Evolutionary conservation across 495 filamentous ascomycete genomes (phyloP), one percentile per base, ranked within the genome.

Genomic region (Neohortaea acidophila): DNA sequence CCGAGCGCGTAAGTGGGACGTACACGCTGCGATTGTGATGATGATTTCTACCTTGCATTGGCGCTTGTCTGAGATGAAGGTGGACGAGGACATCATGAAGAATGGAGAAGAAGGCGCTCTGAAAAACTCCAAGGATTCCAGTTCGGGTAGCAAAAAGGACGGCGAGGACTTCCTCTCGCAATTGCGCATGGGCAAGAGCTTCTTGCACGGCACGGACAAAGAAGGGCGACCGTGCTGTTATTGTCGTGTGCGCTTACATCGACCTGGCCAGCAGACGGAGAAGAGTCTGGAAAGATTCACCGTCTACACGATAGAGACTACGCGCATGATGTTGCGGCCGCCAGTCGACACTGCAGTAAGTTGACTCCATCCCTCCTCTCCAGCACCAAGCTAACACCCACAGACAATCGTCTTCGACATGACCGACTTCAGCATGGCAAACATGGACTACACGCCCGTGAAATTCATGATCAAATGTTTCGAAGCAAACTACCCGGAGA

Each of bases 381-480:
- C 18, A 15, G 7, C n/a, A n/a, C n/a, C n/a, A n/a, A n/a, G n/a
- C n/a, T n/a, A n/a, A n/a, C 14, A 8, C 5, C 12, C 33, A 11
- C 46, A 82, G 74, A 79, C 76, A 23, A 79, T 97, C 33, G 60
- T 96, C 21, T 97, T 97, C 55, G 87, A 97, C 58, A 89, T 97
- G 82, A 89, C 80, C 9, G 71, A 74, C 40, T 97, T 97, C 59
- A 76, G 77, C 31, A 63, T 96, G 59, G 75, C 86, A 1, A 97
- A 97, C 57, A 94, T 97, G 89, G 89, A 97, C 54, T 96, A 96
- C 54, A 72, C 82, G 0, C 89, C 89, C 0, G 84, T 97, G 18
- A 96, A 87, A 52, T 96, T 94, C 65, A 92, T 97, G 73, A 94
- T 96, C 64, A 93, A 93, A 63, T 93, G 84, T 60, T 97, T 97